phyloP scores from a whole-genome alignment of 2,329 filamentous ascomycete species.

The Alternaria consortialis region DNA sequence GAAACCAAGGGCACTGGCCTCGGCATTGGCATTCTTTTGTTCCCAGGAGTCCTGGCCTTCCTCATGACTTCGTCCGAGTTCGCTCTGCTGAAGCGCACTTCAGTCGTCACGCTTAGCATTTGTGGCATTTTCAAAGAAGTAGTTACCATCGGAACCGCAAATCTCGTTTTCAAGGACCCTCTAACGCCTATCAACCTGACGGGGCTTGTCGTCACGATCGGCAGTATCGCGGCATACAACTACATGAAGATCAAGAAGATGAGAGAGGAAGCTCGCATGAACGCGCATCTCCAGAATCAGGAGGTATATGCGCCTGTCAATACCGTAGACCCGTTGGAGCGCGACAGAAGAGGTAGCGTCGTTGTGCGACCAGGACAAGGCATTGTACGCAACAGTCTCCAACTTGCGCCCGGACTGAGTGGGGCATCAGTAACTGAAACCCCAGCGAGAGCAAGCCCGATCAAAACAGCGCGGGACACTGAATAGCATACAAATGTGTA shows the following conservation, averaged over 20 bases:
- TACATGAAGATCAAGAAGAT: constrained; percentile 93
- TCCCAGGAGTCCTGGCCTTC: constrained; percentile 91
- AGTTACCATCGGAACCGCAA: constrained; percentile 89
- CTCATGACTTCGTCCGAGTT: constrained; percentile 98
- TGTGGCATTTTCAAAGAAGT: constrained; percentile 99
- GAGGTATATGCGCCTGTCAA: constrained; percentile 51
- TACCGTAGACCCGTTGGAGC: constrained; percentile 41
- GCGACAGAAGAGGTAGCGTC: constrained; percentile 26
- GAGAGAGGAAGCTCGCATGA: constrained; percentile 73
- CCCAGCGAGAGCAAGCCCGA: constrained; percentile 49
- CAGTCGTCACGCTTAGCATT: constrained; percentile 93
- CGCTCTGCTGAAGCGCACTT: constrained; percentile 91
- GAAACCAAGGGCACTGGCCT: constrained; percentile 72
- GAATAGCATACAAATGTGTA: constrained; percentile 39
- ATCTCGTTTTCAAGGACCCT: constrained; percentile 85
- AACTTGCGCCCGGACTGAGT: constrained; percentile 41
- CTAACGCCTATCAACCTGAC: constrained; percentile 88
- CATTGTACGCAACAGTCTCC: constrained; percentile 50
- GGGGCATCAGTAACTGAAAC: constrained; percentile 32
- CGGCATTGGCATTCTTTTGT: constrained; percentile 79
- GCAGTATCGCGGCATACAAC: constrained; percentile 89
- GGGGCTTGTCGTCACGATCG: constrained; percentile 86
- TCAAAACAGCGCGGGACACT: constrained; percentile 58
- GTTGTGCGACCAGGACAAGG: constrained; percentile 33
- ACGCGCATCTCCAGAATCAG: constrained; percentile 54